Evolutionary conservation across 129 eudicot species (phyloP).

Genomic region (Gnaphalium uliginosum): DNA sequence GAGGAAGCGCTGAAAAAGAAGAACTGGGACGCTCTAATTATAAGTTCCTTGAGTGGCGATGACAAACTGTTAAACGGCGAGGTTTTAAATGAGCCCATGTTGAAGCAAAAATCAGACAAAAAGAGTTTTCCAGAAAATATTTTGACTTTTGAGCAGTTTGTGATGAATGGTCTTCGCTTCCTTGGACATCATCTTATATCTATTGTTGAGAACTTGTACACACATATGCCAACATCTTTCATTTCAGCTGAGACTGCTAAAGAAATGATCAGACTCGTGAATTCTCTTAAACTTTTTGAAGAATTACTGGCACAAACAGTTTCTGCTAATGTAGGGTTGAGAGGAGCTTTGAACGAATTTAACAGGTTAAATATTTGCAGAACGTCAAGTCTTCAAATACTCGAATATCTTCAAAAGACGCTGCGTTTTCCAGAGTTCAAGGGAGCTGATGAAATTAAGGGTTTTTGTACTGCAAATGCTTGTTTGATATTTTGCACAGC

Average conservation of each 20-base stretch:
- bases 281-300: constrained; percentile 30
- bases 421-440: constrained; percentile 32
- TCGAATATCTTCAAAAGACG: constrained; percentile 32
- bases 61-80: neutral
- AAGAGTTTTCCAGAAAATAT: neutral
- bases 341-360: constrained; percentile 12
- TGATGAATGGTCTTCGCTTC: constrained; percentile 14
- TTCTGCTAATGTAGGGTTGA: constrained; percentile 21
- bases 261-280: constrained; percentile 33
- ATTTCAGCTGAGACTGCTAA: constrained; percentile 35
- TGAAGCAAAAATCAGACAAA: constrained; percentile 14
- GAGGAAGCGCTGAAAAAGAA: constrained; percentile 9
- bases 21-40: constrained; percentile 19
- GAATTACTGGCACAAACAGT: constrained; percentile 4
- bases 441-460: constrained; percentile 18
- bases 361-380: constrained; percentile 5
- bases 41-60: neutral
- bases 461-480: constrained; percentile 56
- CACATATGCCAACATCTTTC: constrained; percentile 68
- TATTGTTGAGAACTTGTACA: constrained; percentile 46
- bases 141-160: constrained; percentile 52
- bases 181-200: constrained; percentile 30
- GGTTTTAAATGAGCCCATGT: neutral
- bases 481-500: constrained; percentile 68
- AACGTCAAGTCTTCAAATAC: constrained; percentile 20